These are phyloP conservation scores for Anisogramma anomala DNA, from an alignment of 2,329 filamentous ascomycete genomes.

Conservation along the genomic window DNA sequence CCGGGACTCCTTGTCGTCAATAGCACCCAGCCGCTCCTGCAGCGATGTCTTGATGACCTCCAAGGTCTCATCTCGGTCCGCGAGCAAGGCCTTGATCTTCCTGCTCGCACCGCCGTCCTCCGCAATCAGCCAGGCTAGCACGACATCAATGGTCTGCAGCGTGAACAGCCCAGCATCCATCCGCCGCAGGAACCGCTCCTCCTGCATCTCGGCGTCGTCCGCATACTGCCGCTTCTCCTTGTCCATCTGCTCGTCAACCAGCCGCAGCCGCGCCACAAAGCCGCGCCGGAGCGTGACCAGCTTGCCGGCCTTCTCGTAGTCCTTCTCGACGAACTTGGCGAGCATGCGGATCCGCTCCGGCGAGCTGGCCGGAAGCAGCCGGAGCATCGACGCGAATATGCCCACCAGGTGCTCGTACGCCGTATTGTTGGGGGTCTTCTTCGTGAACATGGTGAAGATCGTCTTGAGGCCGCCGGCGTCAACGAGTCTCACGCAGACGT, in stretches of 20 bases:
- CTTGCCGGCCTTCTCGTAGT: conserved; percentile 73
- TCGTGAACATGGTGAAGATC: conserved; percentile 80
- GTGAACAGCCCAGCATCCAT: conserved; percentile 78
- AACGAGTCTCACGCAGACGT: conserved; percentile 65
- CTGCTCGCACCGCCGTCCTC: conserved; percentile 68
- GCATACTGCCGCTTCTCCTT: conserved; percentile 36
- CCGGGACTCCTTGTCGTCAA: conserved; percentile 35
- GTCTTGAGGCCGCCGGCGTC: conserved; percentile 77
- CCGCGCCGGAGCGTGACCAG: conserved; percentile 61
- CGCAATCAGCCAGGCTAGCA: conserved; percentile 81
- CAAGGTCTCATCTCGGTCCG: conserved; percentile 56
- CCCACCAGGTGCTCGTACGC: conserved; percentile 70
- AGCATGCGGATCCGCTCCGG: conserved; percentile 69
- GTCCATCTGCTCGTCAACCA: conserved; percentile 51
- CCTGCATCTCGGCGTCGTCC: conserved; percentile 51
- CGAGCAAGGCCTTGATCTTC: conserved; percentile 52
- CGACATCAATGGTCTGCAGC: conserved; percentile 71
- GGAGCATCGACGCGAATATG: conserved; percentile 73
- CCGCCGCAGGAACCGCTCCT: conserved; percentile 62
- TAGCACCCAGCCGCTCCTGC: conserved; percentile 42
- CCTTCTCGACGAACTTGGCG: conserved; percentile 91
- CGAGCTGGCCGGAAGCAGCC: conserved; percentile 66
- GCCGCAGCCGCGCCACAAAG: conserved; percentile 51
- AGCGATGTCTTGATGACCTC: conserved; percentile 54
- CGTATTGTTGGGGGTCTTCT: conserved; percentile 53